These are phyloP conservation scores for Cladorrhinum sp. DNA, from an alignment of 2,329 filamentous ascomycete genomes.

Conservation along the genomic window DNA sequence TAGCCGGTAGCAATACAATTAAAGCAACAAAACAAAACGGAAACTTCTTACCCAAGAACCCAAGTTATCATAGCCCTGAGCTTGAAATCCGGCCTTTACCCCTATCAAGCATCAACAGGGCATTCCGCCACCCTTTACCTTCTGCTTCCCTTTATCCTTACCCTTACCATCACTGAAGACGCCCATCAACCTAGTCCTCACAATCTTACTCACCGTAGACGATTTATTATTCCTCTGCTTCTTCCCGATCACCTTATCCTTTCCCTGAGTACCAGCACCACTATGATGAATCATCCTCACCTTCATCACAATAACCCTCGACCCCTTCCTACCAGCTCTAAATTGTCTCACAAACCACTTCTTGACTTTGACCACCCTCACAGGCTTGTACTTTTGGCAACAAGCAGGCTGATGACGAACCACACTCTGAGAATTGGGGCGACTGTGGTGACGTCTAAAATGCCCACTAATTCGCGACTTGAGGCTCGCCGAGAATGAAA, in stretches of 20 bases:
- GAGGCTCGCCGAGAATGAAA: background rate
- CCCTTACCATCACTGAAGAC: background rate
- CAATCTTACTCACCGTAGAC: background rate
- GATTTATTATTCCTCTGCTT: background rate
- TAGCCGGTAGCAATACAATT: too few species aligned
- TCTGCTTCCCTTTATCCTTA: background rate
- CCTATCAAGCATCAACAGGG: background rate
- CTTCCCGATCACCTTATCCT: background rate
- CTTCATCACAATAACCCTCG: constrained; percentile 15
- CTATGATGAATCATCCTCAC: constrained; percentile 7
- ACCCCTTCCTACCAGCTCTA: constrained; percentile 16
- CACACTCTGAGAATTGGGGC: background rate
- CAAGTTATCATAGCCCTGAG: too few species aligned
- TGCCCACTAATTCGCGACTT: constrained; percentile 1
- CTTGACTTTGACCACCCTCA: constrained; percentile 14
- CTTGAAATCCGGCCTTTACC: background rate
- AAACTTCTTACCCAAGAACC: too few species aligned
- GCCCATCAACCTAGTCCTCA: background rate
- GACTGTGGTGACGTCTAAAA: background rate
- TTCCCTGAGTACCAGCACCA: background rate
- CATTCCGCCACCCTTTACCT: background rate
- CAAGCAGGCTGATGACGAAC: background rate
- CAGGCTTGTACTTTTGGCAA: background rate
- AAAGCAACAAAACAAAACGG: background rate
- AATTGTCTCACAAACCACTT: constrained; percentile 20